These are phyloP conservation scores for Lodderomyces orthopsilosis DNA, from an alignment of 1,139 yeast genomes.

Conservation along the genomic window DNA sequence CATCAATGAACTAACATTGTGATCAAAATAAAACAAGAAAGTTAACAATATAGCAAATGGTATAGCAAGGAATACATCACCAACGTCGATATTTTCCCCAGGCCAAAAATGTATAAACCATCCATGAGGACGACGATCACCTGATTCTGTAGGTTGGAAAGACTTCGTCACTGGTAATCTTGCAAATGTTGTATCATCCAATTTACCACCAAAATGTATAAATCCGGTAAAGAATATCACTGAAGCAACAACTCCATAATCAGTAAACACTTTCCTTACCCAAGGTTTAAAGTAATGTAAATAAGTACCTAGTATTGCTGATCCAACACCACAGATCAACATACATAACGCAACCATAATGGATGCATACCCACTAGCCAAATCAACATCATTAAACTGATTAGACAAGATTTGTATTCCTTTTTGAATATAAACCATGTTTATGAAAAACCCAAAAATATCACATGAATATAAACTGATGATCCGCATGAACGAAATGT, in stretches of 20 bases:
- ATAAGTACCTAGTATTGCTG: slow-evolving; percentile 56
- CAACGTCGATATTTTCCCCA: slow-evolving; percentile 53
- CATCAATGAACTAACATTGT: slow-evolving; percentile 88
- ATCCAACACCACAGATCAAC: slow-evolving; percentile 70
- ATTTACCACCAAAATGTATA: slow-evolving; percentile 80
- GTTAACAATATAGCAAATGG: slow-evolving; percentile 90
- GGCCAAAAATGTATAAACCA: slow-evolving; percentile 85
- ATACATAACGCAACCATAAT: slow-evolving; percentile 70
- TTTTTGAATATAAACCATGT: slow-evolving; percentile 85
- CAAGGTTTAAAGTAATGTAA: slow-evolving; percentile 60
- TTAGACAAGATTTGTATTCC: slow-evolving; percentile 77
- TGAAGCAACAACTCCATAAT: slow-evolving; percentile 79
- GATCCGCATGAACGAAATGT: slow-evolving; percentile 64
- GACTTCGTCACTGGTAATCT: slow-evolving; percentile 70
- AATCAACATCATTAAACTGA: slow-evolving; percentile 54
- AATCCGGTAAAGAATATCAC: slow-evolving; percentile 92
- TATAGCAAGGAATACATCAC: slow-evolving; percentile 79
- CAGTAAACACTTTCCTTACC: slow-evolving; percentile 69
- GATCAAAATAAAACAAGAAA: slow-evolving; percentile 86
- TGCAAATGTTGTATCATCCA: slow-evolving; percentile 50
- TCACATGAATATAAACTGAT: slow-evolving; percentile 88
- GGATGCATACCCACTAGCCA: slow-evolving; percentile 71
- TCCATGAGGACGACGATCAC: slow-evolving; percentile 44
- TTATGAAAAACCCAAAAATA: slow-evolving; percentile 88
- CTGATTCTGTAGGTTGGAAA: slow-evolving; percentile 64